phyloP scores from a whole-genome alignment of 2,329 filamentous ascomycete genomes.

The Penicillium palitans region DNA sequence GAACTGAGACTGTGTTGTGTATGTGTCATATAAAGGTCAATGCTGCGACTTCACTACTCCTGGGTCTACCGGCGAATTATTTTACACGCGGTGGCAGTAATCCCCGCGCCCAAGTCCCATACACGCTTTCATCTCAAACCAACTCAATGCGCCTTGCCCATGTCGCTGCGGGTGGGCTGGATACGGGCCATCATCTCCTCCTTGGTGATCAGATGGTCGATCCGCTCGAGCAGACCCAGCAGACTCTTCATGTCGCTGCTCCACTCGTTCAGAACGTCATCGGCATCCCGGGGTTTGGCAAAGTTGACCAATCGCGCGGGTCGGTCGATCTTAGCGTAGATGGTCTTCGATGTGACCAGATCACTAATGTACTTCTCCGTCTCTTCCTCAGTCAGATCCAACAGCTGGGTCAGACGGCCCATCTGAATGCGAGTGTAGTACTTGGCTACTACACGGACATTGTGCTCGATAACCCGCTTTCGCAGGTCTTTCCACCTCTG shows the following conservation, averaged over 20 bases:
- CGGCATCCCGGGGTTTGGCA: slow-evolving; percentile 88
- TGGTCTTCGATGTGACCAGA: slow-evolving; percentile 94
- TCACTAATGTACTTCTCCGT: slow-evolving; percentile 99
- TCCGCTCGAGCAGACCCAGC: slow-evolving; percentile 79
- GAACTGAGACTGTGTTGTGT: background rate
- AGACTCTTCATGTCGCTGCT: slow-evolving; percentile 96
- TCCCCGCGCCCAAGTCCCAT: slow-evolving; percentile 13
- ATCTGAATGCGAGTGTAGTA: slow-evolving; percentile 98
- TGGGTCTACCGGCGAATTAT: slow-evolving; percentile 33
- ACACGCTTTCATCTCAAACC: background rate
- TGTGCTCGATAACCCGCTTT: slow-evolving; percentile 99
- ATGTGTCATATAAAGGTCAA: slow-evolving; percentile 9
- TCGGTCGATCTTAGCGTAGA: slow-evolving; percentile 95
- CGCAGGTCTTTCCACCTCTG: slow-evolving; percentile 91
- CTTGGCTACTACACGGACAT: slow-evolving; percentile 94
- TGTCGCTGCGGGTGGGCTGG: slow-evolving; percentile 58
- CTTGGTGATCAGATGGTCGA: slow-evolving; percentile 98
- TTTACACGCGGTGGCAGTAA: slow-evolving; percentile 31
- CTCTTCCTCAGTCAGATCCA: slow-evolving; percentile 91
- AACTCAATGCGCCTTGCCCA: slow-evolving; percentile 40
- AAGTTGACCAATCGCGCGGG: slow-evolving; percentile 91
- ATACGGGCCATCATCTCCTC: slow-evolving; percentile 99
- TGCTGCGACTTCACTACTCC: slow-evolving; percentile 12
- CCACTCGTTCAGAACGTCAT: slow-evolving; percentile 98
- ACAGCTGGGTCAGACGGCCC: slow-evolving; percentile 81